These are phyloP conservation scores for Endothia cerciana DNA, from an alignment of 2,329 filamentous ascomycete species.

Conservation along the genomic window DNA sequence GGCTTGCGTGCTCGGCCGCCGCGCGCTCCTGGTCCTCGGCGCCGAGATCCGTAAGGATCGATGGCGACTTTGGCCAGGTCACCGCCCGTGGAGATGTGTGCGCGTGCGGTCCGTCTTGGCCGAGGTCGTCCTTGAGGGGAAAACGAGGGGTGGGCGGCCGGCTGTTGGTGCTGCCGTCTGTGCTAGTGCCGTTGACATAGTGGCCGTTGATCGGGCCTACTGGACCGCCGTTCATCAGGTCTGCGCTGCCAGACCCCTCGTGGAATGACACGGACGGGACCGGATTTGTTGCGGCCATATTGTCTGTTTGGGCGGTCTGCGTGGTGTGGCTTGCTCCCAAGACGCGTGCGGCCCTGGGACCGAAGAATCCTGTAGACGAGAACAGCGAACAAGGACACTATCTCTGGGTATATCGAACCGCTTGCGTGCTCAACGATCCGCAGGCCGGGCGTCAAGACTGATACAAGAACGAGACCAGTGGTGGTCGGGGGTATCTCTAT, in stretches of 20 bases:
- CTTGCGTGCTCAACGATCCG: slow-evolving; percentile 4
- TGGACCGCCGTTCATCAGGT: slow-evolving; percentile 20
- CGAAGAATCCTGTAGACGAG: neutral
- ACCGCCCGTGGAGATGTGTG: slow-evolving; percentile 13
- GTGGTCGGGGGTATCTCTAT: slow-evolving; percentile 4
- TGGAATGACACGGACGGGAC: neutral
- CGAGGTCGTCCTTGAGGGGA: neutral
- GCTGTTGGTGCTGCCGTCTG: slow-evolving; percentile 24
- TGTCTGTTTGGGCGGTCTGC: neutral
- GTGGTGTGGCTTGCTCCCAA: neutral
- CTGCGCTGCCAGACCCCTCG: neutral
- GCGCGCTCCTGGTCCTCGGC: slow-evolving; percentile 9
- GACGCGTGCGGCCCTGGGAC: neutral
- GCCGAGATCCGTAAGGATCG: slow-evolving; percentile 10
- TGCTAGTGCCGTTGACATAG: slow-evolving; percentile 23
- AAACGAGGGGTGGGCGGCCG: slow-evolving; percentile 17
- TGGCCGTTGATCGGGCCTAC: slow-evolving; percentile 16
- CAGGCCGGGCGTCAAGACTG: slow-evolving; percentile 4
- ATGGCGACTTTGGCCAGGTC: slow-evolving; percentile 24
- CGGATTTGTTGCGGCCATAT: slow-evolving; percentile 14
- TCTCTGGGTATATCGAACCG: neutral
- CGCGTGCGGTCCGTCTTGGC: neutral
- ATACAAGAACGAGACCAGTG: slow-evolving; percentile 4
- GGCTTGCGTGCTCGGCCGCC: slow-evolving; percentile 28
- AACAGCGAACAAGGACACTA: neutral